Evolutionary conservation across 139 green algal genomes (phyloP), one percentile per base, ranked within the genome.

Genomic region (Chlamydomonas sp.): DNA sequence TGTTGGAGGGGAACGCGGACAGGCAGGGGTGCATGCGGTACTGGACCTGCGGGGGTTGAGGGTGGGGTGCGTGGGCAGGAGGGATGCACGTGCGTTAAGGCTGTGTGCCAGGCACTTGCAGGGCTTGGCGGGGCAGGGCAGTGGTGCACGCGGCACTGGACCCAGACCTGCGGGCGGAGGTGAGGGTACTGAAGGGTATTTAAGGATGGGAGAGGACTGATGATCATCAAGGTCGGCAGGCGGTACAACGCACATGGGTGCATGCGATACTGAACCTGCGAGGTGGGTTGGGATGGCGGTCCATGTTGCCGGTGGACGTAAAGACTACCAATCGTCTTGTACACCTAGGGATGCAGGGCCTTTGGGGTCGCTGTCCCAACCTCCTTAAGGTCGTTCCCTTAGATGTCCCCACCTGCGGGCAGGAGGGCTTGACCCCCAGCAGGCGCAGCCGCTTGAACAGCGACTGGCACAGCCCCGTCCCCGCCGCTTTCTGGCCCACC

Each of bases 21-120:
- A 99, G 92, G 86, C 93, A 96, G 60, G 98, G 98, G 93, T 99
- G 98, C 98, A 99, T 99, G 90, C 98, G 96, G 92, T 99, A 99
- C 91, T 99, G 97, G 57, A 99, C 96, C 90, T 93, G 86, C n/a
- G 86, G 58, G 9, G 58, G 63, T 18, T 31, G 15, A 49, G 71
- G 83, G 73, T 49, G 31, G 31, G 31, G 31, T 49, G 31, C 31
- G 31, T 49, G 31, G 31, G 31, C 31, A 49, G 61, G 79, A n/a
- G 68, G 63, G 76, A 61, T 18, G 14, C 12, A 14, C 16, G 69
- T 10, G 14, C 16, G 69, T 18, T 8, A 8, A n/a, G 69, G 69
- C 16, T 5, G 69, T 76, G 17, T 31, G 31, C 31, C 31, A 49
- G 31, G 31, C 31, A n/a, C 69, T 7, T 31, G 17, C 14, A 14